Percentiles rank a stretch among this genome's conserved stretches.
These are phyloP conservation scores for Russula earlei DNA, from an alignment of 768 basidiomycete species.

Conservation along the genomic window DNA sequence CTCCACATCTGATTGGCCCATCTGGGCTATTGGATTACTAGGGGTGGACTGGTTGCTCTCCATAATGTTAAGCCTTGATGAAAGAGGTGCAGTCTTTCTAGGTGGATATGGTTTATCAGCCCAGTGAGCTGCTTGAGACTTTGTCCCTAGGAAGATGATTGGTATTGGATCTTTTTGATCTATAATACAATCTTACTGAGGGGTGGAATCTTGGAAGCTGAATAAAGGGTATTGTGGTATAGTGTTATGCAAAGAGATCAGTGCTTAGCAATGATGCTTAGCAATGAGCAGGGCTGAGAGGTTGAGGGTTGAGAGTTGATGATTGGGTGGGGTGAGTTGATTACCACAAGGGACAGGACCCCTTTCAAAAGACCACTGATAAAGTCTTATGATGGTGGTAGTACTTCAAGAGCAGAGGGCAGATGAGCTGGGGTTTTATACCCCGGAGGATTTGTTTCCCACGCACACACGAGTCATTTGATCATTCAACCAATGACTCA, in stretches of 20 bases:
- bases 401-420: not conserved
- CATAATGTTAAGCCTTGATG: not conserved
- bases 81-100: not conserved
- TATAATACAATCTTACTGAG: not conserved
- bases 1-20: not conserved
- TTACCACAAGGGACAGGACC: not conserved
- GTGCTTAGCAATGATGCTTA: not conserved
- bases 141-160: not conserved
- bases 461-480: not conserved
- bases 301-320: not conserved
- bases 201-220: conserved; percentile 5
- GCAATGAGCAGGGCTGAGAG: too few species aligned
- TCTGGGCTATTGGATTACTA: not conserved
- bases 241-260: too few species aligned
- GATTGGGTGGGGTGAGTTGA: not conserved
- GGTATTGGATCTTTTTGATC: not conserved
- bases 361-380: not conserved
- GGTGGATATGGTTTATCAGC: not conserved
- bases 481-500: not conserved
- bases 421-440: not conserved
- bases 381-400: not conserved
- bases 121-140: not conserved
- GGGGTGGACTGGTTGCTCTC: not conserved
- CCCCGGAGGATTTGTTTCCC: not conserved
- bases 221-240: too few species aligned